A percentile compares a stretch with the other conserved stretches of the same genome.
Evolutionary conservation across 1,284 basidiomycete genomes (phyloP).

Genomic region (Hortiboletus rubellus): DNA sequence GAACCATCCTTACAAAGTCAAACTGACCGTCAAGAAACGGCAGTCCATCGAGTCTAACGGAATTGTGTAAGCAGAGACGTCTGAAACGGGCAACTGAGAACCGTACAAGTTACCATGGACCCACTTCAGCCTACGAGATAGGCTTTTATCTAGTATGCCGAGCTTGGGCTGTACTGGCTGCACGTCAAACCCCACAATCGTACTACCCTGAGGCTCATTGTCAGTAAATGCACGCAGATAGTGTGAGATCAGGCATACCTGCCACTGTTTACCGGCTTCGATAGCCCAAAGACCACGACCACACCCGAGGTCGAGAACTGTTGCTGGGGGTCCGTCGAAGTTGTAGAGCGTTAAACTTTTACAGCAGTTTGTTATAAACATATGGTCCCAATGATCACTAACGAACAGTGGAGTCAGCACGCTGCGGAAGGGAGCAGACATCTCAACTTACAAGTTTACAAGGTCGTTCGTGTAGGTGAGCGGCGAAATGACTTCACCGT

Average conservation of each 20-base stretch:
- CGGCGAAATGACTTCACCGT: constrained; percentile 55
- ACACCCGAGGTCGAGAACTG: constrained; percentile 75
- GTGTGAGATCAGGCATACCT: constrained; percentile 42
- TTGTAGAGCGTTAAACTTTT: constrained; percentile 52
- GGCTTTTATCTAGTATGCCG: constrained; percentile 33
- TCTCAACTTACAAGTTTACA: constrained; percentile 51
- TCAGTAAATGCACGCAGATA: constrained; percentile 7
- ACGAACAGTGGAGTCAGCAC: neutral
- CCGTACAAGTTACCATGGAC: constrained; percentile 65
- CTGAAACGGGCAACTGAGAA: neutral
- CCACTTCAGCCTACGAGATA: constrained; percentile 59
- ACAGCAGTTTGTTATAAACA: constrained; percentile 55
- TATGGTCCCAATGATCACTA: constrained; percentile 69
- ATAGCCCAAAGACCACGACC: constrained; percentile 77
- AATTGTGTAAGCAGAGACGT: constrained; percentile 7
- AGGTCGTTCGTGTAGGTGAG: constrained; percentile 49
- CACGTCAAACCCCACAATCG: constrained; percentile 61
- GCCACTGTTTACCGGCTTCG: constrained; percentile 64
- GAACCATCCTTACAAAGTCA: constrained; percentile 62
- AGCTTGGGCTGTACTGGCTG: constrained; percentile 58
- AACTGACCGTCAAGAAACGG: constrained; percentile 60
- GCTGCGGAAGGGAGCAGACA: neutral
- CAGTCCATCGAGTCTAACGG: constrained; percentile 55
- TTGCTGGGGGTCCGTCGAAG: constrained; percentile 50
- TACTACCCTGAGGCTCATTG: constrained; percentile 44